phyloP scores from a whole-genome alignment of 768 basidiomycete species.

The Lactarius tabidus region DNA sequence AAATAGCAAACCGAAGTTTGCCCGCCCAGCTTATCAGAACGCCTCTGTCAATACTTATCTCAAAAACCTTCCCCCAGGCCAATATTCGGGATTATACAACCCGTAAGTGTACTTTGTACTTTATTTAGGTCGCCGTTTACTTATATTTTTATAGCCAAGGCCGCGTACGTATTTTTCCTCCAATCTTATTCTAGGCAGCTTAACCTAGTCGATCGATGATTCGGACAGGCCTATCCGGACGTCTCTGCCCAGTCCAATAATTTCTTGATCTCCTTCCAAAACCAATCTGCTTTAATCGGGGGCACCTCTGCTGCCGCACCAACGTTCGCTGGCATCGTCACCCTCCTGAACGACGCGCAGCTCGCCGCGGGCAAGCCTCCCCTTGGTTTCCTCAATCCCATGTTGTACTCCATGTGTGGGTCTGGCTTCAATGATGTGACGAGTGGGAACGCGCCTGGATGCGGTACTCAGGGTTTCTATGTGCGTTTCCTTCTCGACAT shows the following conservation, averaged over 20 bases:
- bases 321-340: slow-evolving; percentile 58
- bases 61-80: slow-evolving; percentile 37
- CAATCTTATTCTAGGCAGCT: background rate
- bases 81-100: slow-evolving; percentile 55
- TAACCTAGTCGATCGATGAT: slow-evolving; percentile 1
- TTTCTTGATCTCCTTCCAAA: slow-evolving; percentile 45
- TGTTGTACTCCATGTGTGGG: slow-evolving; percentile 31
- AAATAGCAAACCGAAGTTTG: slow-evolving; percentile 42
- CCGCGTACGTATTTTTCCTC: slow-evolving; percentile 40
- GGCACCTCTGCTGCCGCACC: slow-evolving; percentile 69
- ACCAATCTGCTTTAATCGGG: slow-evolving; percentile 18
- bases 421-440: slow-evolving; percentile 37
- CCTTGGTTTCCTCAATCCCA: slow-evolving; percentile 40
- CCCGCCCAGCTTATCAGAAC: slow-evolving; percentile 50
- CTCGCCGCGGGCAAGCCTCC: slow-evolving; percentile 31
- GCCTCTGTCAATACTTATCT: slow-evolving; percentile 42
- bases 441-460: slow-evolving; percentile 36
- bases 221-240: slow-evolving; percentile 54
- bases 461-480: slow-evolving; percentile 37
- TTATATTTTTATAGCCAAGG: slow-evolving; percentile 31
- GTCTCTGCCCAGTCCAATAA: slow-evolving; percentile 54
- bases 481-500: background rate
- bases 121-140: too few species aligned
- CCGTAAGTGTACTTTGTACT: slow-evolving; percentile 41
- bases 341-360: slow-evolving; percentile 46